Evolutionary conservation across 2,329 filamentous ascomycete genomes (phyloP), one percentile per base, ranked within the genome.

Genomic region (Sclerotinia trifoliorum): DNA sequence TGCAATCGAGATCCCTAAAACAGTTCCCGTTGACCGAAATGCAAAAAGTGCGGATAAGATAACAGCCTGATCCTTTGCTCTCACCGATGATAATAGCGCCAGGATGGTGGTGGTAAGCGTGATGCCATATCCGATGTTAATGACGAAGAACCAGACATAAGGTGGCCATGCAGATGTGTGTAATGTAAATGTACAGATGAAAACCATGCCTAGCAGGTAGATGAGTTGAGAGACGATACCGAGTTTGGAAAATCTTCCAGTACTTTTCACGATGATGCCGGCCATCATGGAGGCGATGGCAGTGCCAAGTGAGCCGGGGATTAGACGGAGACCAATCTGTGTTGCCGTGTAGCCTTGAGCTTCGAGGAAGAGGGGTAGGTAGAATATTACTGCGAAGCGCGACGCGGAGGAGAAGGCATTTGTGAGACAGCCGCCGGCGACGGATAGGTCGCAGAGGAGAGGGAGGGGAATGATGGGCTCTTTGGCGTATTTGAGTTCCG

Each of bases 41-140:
- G 93, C 85, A 78, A 93, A 94, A 21, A 87, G 90, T 77, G 90
- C 92, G 13, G 91, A 90, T 26, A 91, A 90, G 3, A 88, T 89
- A 1, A 93, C 85, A 1, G 91, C 90, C 69, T 90, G 88, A 71
- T 94, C 90, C 61, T 87, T 82, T 7, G 82, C 80, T 0, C 84
- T 80, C 0, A 89, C 85, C 73, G 92, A 91, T 42, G 90, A 86
- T 70, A 93, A 85, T 57, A 93, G 80, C 1, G 84, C 89, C 54
- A 92, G 87, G 29, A 93, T 83, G 0, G 88, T 88, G 0, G 88
- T 89, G 0, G 90, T 92, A 54, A 92, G 85, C 15, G 86, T 89
- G 74, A 84, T 82, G 6, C 84, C 83, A 71, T 83, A 85, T n/a
- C 82, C 81, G 73, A 87, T 85, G 0, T 80, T 65, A 1, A 26